Percentiles rank a stretch among this genome's conserved stretches.
Evolutionary conservation across 805 yeast species (phyloP).

Genomic region (Hermanozyma aechmeae): DNA sequence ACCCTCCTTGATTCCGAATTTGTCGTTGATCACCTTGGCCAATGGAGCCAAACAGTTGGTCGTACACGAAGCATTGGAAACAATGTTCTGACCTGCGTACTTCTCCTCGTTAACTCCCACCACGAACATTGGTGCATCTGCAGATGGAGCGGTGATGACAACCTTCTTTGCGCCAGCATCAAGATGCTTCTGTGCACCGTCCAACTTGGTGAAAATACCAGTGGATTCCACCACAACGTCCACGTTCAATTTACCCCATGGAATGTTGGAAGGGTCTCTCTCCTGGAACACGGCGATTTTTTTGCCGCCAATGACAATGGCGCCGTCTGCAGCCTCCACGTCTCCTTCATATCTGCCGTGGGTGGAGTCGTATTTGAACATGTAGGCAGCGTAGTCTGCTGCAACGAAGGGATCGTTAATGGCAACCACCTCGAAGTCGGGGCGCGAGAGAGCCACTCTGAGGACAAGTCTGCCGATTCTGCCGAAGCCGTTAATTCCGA

Average conservation of each 20-base stretch:
- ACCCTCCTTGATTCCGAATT: constrained; percentile 26
- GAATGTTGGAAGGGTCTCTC: constrained; percentile 24
- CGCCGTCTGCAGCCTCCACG: constrained; percentile 13
- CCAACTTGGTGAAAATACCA: constrained; percentile 26
- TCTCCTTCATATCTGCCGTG: constrained; percentile 24
- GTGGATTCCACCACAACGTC: constrained; percentile 25
- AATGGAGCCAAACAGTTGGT: constrained; percentile 30
- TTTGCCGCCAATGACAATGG: constrained; percentile 19
- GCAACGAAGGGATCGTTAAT: constrained; percentile 26
- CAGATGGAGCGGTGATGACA: constrained; percentile 24
- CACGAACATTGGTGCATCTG: constrained; percentile 29
- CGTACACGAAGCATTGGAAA: constrained; percentile 29
- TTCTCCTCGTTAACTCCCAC: constrained; percentile 25
- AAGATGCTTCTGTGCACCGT: constrained; percentile 27
- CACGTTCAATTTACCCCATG: constrained; percentile 26
- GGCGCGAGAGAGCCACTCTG: constrained; percentile 23
- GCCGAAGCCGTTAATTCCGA: constrained; percentile 29
- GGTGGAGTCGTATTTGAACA: constrained; percentile 29
- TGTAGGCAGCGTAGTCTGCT: constrained; percentile 26
- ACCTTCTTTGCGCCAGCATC: constrained; percentile 29
- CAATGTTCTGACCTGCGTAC: constrained; percentile 23
- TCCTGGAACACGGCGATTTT: constrained; percentile 21
- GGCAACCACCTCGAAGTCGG: constrained; percentile 23
- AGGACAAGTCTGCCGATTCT: constrained; percentile 27
- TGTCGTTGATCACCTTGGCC: constrained; percentile 27